A percentile compares a stretch with the other conserved stretches of the same genome.
Conservation (phyloP, 2,329 filamentous ascomycete genomes). For the Rhytidhysteron rufulum region DNA sequence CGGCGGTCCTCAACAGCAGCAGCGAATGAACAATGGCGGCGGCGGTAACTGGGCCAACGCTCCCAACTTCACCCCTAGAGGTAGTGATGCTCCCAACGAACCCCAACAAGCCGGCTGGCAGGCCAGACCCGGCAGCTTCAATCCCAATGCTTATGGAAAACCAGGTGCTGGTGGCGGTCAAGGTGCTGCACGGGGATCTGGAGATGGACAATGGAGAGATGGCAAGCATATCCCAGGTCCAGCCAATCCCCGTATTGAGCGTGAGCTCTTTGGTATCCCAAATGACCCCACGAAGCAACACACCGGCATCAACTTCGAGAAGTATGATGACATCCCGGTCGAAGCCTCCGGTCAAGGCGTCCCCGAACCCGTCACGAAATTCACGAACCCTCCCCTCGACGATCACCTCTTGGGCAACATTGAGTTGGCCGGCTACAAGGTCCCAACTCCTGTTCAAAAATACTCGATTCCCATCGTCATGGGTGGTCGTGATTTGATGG, state of each 20-base stretch:
- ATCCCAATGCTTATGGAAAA: constrained; percentile 61
- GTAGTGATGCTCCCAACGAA: constrained; percentile 27
- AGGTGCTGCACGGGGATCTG: constrained; percentile 70
- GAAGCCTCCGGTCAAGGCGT: constrained; percentile 93
- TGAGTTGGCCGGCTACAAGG: constrained; percentile 87
- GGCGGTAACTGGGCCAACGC: constrained; percentile 56
- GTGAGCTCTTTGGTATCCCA: constrained; percentile 85
- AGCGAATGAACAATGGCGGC: constrained; percentile 49
- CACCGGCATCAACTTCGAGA: constrained; percentile 99
- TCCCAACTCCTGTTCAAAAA: constrained; percentile 96
- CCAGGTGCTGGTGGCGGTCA: constrained; percentile 43
- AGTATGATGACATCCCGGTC: constrained; percentile 99
- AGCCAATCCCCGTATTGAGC: constrained; percentile 82
- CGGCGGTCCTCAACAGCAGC: constrained; percentile 28
- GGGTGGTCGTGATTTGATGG: constrained; percentile 97
- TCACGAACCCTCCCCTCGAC: constrained; percentile 93
- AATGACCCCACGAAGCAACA: constrained; percentile 95
- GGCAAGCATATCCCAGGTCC: constrained; percentile 94
- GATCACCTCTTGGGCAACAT: constrained; percentile 93
- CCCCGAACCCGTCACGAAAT: constrained; percentile 83
- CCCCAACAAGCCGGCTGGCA: constrained; percentile 33
- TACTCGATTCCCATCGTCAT: constrained; percentile 99
- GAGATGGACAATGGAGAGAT: constrained; percentile 93
- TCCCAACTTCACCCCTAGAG: constrained; percentile 54
- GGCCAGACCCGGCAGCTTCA: constrained; percentile 49